phyloP scores from a whole-genome alignment of 345 rosid species.

The Gossypium anomalum region DNA sequence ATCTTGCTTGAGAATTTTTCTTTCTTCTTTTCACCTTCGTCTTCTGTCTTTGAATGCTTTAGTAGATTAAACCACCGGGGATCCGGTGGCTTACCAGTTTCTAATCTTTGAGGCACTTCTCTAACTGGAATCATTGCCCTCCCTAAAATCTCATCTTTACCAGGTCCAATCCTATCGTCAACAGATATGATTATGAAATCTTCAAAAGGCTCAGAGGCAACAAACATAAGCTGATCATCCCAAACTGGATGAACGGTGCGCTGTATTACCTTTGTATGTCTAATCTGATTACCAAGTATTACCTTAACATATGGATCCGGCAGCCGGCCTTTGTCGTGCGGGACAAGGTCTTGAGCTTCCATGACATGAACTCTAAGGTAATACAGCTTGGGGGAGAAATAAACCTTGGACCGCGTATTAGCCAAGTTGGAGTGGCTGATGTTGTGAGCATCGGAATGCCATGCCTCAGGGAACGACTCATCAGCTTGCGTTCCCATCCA shows the following conservation, averaged over 20 bases:
- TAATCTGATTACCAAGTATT: slow-evolving; percentile 56
- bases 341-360: slow-evolving; percentile 82
- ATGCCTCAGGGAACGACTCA: slow-evolving; percentile 88
- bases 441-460: slow-evolving; percentile 95
- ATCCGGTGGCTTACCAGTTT: slow-evolving; percentile 50
- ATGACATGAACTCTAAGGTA: slow-evolving; percentile 69
- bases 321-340: slow-evolving; percentile 53
- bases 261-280: slow-evolving; percentile 46
- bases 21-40: slow-evolving; percentile 65
- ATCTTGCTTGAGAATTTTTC: slow-evolving; percentile 90
- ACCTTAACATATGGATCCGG: slow-evolving; percentile 65
- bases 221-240: slow-evolving; percentile 85
- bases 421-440: slow-evolving; percentile 64
- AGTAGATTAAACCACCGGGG: slow-evolving; percentile 69
- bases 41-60: slow-evolving; percentile 44
- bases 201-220: slow-evolving; percentile 92
- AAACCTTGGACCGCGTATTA: slow-evolving; percentile 80
- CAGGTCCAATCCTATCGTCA: slow-evolving; percentile 65
- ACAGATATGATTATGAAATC: slow-evolving; percentile 63
- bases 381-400: slow-evolving; percentile 87
- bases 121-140: slow-evolving; percentile 44
- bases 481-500: slow-evolving; percentile 99
- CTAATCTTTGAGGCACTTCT: slow-evolving; percentile 47
- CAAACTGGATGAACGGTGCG: slow-evolving; percentile 61
- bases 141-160: slow-evolving; percentile 78